Conservation (phyloP, 2,329 filamentous ascomycete genomes). For the Pseudogymnoascus sp. region DNA sequence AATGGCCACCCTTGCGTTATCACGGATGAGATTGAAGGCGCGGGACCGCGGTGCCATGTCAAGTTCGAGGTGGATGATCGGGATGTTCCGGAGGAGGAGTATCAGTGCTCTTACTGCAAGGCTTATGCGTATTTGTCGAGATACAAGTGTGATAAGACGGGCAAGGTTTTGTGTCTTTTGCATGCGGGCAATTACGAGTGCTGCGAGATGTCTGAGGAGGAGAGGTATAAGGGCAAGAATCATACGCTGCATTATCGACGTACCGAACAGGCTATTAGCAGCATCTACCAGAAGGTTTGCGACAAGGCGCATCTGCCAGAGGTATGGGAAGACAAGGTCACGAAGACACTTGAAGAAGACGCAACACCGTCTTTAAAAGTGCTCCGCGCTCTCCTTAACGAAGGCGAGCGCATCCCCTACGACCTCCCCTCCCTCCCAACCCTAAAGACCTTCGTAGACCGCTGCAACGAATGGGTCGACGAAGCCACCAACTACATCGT, state of each 20-base stretch:
- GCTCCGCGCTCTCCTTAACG: constrained; percentile 72
- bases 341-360: constrained; percentile 74
- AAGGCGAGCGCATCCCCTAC: constrained; percentile 94
- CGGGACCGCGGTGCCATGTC: constrained; percentile 44
- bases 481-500: constrained; percentile 94
- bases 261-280: constrained; percentile 58
- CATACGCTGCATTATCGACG: constrained; percentile 74
- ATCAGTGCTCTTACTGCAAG: constrained; percentile 88
- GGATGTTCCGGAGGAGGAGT: constrained; percentile 81
- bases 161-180: constrained; percentile 71
- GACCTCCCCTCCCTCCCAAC: constrained; percentile 73
- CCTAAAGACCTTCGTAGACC: constrained; percentile 82
- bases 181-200: constrained; percentile 77
- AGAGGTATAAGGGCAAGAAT: constrained; percentile 59
- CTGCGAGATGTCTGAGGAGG: constrained; percentile 58
- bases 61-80: constrained; percentile 58
- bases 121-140: constrained; percentile 84
- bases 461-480: constrained; percentile 96
- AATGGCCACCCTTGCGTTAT: constrained; percentile 33
- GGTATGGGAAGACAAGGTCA: constrained; percentile 82
- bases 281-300: constrained; percentile 63
- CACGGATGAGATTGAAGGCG: constrained; percentile 23
- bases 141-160: constrained; percentile 73
- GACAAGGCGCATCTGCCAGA: constrained; percentile 84
- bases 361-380: constrained; percentile 77